These are phyloP conservation scores for Neopestalotiopsis rosae DNA, from an alignment of 2,329 filamentous ascomycete genomes.

Conservation along the genomic window DNA sequence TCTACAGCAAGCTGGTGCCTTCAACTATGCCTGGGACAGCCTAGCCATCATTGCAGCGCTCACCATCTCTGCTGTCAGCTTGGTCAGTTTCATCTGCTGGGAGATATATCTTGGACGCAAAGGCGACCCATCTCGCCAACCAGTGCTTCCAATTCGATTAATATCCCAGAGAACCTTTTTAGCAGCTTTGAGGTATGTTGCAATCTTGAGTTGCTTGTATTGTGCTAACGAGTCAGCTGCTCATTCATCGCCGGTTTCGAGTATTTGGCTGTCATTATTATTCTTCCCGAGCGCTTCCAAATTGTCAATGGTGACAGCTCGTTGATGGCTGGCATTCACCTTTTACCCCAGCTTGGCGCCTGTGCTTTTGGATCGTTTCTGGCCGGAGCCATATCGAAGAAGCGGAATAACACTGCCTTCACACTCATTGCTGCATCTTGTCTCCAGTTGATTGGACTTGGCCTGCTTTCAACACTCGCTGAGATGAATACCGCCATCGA, in stretches of 20 bases:
- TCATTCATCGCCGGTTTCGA: constrained; percentile 63
- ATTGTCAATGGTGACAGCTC: constrained; percentile 60
- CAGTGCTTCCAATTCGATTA: constrained; percentile 59
- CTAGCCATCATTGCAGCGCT: constrained; percentile 56
- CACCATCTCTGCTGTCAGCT: constrained; percentile 51
- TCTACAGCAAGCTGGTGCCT: constrained; percentile 61
- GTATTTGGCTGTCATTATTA: constrained; percentile 63
- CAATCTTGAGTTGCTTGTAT: not conserved
- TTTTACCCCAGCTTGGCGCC: constrained; percentile 62
- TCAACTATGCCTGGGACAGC: constrained; percentile 56
- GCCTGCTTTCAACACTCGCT: constrained; percentile 53
- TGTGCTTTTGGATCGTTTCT: constrained; percentile 62
- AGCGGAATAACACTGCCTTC: constrained; percentile 57
- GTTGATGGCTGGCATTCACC: constrained; percentile 60
- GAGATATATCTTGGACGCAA: constrained; percentile 50
- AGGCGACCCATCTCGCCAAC: constrained; percentile 48
- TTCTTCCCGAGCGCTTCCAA: constrained; percentile 65
- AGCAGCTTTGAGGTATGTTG: constrained; percentile 54
- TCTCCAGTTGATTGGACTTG: constrained; percentile 58
- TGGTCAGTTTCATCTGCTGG: constrained; percentile 56
- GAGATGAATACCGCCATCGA: constrained; percentile 38
- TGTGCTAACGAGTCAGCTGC: constrained; percentile 42
- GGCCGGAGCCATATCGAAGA: constrained; percentile 58
- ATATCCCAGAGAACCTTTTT: constrained; percentile 55
- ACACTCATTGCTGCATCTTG: constrained; percentile 55